These are phyloP conservation scores for Trichoderma aggressivum DNA, from an alignment of 2,329 filamentous ascomycete genomes.

Conservation along the genomic window DNA sequence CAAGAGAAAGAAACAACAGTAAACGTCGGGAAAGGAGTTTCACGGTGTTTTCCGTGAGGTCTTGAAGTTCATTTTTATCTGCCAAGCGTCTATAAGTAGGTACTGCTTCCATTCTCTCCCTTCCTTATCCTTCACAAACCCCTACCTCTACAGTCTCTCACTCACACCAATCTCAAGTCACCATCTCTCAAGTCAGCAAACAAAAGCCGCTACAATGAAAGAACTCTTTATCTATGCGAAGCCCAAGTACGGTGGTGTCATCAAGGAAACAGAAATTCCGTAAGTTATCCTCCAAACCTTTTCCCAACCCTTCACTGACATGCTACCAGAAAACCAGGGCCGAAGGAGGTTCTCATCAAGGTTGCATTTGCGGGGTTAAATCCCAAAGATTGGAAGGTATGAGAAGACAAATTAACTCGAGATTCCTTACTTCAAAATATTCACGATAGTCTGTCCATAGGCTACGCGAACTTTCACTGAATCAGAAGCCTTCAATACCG, in stretches of 20 bases:
- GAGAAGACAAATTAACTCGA: background rate
- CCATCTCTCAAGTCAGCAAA: background rate
- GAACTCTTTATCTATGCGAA: constrained; percentile 1
- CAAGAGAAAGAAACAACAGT: background rate
- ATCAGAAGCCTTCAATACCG: constrained; percentile 5
- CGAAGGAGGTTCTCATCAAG: constrained; percentile 26
- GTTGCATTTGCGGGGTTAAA: constrained; percentile 24
- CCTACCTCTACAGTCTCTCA: background rate
- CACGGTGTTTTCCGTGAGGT: background rate
- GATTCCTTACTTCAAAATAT: background rate
- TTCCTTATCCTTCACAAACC: too few relatives aligned
- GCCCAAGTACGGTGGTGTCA: background rate
- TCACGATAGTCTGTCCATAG: background rate
- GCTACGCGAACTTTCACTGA: background rate
- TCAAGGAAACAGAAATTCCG: constrained; percentile 3
- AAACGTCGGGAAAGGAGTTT: background rate
- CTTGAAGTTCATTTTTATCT: too few relatives aligned
- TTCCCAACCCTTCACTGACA: background rate
- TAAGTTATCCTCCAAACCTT: background rate
- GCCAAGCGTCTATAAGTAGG: background rate
- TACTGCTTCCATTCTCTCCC: background rate
- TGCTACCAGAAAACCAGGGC: constrained; percentile 17
- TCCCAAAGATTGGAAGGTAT: constrained; percentile 28
- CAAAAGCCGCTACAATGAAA: background rate
- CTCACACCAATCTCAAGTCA: too few relatives aligned